Base-by-base conservation (phyloP, 2,329 filamentous ascomycete species). In the Botrytis sinoallii region DNA sequence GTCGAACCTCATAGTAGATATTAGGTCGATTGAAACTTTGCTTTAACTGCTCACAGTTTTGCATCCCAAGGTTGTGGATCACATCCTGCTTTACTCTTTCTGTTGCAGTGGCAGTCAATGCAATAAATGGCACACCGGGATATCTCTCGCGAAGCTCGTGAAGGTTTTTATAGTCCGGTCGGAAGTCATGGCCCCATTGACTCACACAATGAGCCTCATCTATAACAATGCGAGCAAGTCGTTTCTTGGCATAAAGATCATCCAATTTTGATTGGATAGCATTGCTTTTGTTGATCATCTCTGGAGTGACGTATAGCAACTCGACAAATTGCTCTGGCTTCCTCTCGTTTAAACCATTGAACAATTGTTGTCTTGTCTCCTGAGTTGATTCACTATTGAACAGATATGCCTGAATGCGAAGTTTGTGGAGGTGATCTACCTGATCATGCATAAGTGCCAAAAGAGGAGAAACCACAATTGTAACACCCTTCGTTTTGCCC, bases 171-270 rank as follows among this genome's bases (percentile, higher is more conserved):
- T 99, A 99, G 81, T 98, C 95, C 0, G 95, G 95, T 64, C 97
- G 90, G 81, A 99, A 99, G 82, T 99, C 96, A 78, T 99, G 96
- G 0, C 96, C 96, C 96, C 96, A 99, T 85, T 99, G 95, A 82
- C 96, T 98, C 40, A 99, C 95, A 82, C 96, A 99, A 82, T 99
- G 96, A n/a, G 96, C 96, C 84, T 99, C 97, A 78, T 99, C 96
- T 76, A 99, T 97, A 71, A 99, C 96, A 67, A 99, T 89, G 40
- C 96, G 90, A 25, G 97, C 95, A 70, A 99, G 89, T 78, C 91
- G 93, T 5, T 87, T 85, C 69, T 89, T 89, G 22, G 83, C 82
- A 81, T 97, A 88, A n/a, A 99, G 85, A 3, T 85, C 85, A 70
- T 88, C 84, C 76, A 99, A 86, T 4, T 86, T 88, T 70, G 86